Evolutionary conservation across 257 asterid genomes (phyloP).

Genomic region (Craterostigma plantagineum): DNA sequence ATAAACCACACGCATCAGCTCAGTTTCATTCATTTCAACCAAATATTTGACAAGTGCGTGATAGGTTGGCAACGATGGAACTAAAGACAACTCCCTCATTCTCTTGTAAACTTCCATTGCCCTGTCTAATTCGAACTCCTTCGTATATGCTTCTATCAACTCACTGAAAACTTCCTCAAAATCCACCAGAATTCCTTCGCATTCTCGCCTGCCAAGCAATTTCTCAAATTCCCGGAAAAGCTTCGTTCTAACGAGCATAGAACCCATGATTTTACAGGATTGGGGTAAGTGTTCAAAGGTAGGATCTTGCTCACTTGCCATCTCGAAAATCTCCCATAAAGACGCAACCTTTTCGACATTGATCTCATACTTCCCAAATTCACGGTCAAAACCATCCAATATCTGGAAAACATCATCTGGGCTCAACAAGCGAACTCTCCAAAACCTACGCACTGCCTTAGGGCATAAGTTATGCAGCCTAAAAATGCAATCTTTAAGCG

Average conservation of each 20-base stretch:
- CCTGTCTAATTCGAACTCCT: conserved; percentile 33
- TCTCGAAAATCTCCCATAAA: conserved; percentile 60
- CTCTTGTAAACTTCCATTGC: conserved; percentile 36
- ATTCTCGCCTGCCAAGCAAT: conserved; percentile 43
- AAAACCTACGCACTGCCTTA: conserved; percentile 23
- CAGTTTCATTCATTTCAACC: conserved; percentile 31
- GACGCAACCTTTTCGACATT: conserved; percentile 39
- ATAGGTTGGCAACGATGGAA: conserved; percentile 38
- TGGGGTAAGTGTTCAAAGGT: conserved; percentile 39
- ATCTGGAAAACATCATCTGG: conserved; percentile 61
- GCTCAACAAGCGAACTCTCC: conserved; percentile 41
- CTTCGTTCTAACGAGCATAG: conserved; percentile 50
- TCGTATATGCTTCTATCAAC: conserved; percentile 53
- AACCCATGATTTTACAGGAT: conserved; percentile 58
- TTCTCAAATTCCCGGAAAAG: conserved; percentile 39
- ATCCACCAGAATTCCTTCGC: conserved; percentile 43
- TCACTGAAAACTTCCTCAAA: conserved; percentile 44
- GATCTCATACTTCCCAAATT: conserved; percentile 18
- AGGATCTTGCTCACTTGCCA: conserved; percentile 33
- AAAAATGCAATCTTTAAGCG: too few relatives aligned
- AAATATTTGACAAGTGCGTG: conserved; percentile 26
- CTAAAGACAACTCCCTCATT: conserved; percentile 45
- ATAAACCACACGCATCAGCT: conserved; percentile 26
- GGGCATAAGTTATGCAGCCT: too few relatives aligned
- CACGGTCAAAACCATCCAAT: conserved; percentile 38